Percentiles rank a stretch among this genome's conserved stretches.
phyloP scores from a whole-genome alignment of 768 basidiomycete species.

The Mycena sanguinolenta region DNA sequence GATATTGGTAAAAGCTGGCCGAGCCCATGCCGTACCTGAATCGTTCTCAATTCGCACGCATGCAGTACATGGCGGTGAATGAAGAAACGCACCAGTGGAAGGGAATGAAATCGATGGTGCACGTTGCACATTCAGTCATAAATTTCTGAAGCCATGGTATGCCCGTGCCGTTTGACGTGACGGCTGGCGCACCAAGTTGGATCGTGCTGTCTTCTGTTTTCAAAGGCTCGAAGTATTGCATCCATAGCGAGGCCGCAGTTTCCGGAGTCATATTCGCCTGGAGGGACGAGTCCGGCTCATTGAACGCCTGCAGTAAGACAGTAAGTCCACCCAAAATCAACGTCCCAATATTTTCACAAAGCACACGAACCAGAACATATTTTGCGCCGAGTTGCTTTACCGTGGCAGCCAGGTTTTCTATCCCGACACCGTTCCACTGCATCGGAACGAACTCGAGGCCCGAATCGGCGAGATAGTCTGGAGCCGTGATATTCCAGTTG shows the following conservation, averaged over 20 bases:
- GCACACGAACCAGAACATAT: background rate
- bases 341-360: background rate
- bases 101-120: slow-evolving; percentile 52
- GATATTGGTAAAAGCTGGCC: background rate
- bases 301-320: slow-evolving; percentile 35
- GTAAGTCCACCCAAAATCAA: background rate
- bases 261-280: slow-evolving; percentile 51
- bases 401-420: slow-evolving; percentile 44
- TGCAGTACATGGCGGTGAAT: too few species aligned
- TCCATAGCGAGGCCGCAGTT: slow-evolving; percentile 50
- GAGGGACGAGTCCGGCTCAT: slow-evolving; percentile 50
- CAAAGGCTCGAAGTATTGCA: slow-evolving; percentile 53
- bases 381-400: slow-evolving; percentile 51
- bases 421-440: slow-evolving; percentile 52
- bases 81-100: slow-evolving; percentile 52
- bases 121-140: slow-evolving; percentile 50
- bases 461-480: slow-evolving; percentile 46
- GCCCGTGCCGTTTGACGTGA: slow-evolving; percentile 49
- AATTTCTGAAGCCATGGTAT: slow-evolving; percentile 50
- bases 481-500: slow-evolving; percentile 54
- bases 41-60: background rate
- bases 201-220: slow-evolving; percentile 41
- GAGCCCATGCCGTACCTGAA: background rate
- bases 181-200: slow-evolving; percentile 51
- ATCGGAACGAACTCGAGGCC: slow-evolving; percentile 53